phyloP scores from a whole-genome alignment of 345 rosid species.

The Eucalyptus viminalis region DNA sequence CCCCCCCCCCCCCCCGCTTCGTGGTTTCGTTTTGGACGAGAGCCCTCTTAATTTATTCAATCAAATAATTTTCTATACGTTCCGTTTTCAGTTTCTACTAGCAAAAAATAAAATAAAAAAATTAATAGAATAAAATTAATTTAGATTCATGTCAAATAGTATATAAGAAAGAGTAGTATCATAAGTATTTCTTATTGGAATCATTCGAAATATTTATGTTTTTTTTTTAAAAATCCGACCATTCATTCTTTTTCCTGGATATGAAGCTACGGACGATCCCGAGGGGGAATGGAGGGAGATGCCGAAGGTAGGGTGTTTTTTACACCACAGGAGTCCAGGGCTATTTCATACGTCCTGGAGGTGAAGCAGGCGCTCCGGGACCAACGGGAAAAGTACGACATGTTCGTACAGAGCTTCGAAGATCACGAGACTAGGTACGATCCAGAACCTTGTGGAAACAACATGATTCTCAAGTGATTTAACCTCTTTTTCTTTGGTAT shows the following conservation, averaged over 20 bases:
- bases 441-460: neutral
- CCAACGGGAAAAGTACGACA: slow-evolving; percentile 68
- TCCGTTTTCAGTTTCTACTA: neutral
- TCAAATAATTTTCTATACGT: neutral
- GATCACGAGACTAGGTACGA: slow-evolving; percentile 72
- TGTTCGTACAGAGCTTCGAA: slow-evolving; percentile 70
- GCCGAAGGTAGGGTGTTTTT: slow-evolving; percentile 11
- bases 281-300: neutral
- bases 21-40: neutral
- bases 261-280: neutral
- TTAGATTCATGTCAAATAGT: neutral
- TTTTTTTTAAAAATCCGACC: neutral
- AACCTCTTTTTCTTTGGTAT: neutral
- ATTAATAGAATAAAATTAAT: neutral
- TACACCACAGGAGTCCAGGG: slow-evolving; percentile 44
- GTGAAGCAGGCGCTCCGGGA: slow-evolving; percentile 84
- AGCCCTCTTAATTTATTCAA: neutral
- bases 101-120: neutral
- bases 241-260: neutral
- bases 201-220: neutral
- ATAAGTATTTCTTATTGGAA: neutral
- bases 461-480: neutral
- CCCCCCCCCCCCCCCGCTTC: neutral
- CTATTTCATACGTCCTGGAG: slow-evolving; percentile 54
- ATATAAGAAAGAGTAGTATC: neutral